Evolutionary conservation across 1,139 yeast genomes (phyloP).

Genomic region (Kurtzmaniella quercitrusa): DNA sequence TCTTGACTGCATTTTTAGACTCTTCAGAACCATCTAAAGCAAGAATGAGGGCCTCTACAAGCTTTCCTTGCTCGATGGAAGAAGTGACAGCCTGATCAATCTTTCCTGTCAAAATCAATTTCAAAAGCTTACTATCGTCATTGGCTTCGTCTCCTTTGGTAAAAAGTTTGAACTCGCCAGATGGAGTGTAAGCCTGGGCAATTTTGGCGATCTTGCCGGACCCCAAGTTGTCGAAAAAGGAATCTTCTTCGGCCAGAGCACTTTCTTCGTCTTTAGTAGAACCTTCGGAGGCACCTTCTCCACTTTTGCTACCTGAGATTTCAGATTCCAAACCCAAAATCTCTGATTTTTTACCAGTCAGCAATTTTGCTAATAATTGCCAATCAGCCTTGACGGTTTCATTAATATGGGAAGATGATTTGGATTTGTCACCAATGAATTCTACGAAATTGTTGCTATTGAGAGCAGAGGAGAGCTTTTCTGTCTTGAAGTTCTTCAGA

Average conservation of each 20-base stretch:
- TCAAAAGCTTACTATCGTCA: conserved; percentile 44
- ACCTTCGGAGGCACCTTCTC: conserved; percentile 17
- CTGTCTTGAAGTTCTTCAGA: conserved; percentile 27
- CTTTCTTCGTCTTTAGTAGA: conserved; percentile 6
- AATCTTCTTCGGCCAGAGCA: conserved; percentile 35
- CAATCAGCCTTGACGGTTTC: conserved; percentile 65
- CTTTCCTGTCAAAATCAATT: conserved; percentile 60
- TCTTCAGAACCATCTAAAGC: conserved; percentile 68
- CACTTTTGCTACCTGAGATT: conserved; percentile 14
- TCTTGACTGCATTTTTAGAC: conserved; percentile 63
- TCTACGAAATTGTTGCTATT: conserved; percentile 48
- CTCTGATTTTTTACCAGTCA: conserved; percentile 46
- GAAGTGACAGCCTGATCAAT: conserved; percentile 63
- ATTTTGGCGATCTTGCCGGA: conserved; percentile 12
- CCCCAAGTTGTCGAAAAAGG: conserved; percentile 46
- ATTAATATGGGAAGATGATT: conserved; percentile 29
- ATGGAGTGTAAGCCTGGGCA: conserved; percentile 29
- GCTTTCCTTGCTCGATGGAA: conserved; percentile 59
- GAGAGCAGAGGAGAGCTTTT: conserved; percentile 54
- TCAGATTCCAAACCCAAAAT: conserved; percentile 24
- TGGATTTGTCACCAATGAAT: conserved; percentile 51
- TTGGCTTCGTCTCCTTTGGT: conserved; percentile 16
- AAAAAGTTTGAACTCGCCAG: conserved; percentile 41
- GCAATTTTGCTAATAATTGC: conserved; percentile 60
- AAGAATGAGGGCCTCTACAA: conserved; percentile 77